phyloP scores from a whole-genome alignment of 1,284 basidiomycete species.

The Mycosarcoma mackinlayi region DNA sequence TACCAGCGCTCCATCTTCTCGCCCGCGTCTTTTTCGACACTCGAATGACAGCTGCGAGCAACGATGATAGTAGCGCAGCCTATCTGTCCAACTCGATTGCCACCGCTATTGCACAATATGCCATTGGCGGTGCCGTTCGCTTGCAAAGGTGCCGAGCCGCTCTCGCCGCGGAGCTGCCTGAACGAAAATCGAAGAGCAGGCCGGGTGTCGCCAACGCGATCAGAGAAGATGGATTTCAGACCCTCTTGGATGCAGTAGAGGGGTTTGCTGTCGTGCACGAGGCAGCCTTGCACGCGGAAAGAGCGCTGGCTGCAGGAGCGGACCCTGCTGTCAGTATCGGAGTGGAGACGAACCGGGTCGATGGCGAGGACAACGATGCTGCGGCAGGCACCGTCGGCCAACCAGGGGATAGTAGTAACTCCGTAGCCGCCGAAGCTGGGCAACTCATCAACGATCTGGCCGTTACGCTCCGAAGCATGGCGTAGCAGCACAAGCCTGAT shows the following conservation, averaged over 20 bases:
- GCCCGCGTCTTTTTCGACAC: conserved; percentile 38
- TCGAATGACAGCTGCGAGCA: conserved; percentile 15
- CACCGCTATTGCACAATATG: conserved; percentile 46
- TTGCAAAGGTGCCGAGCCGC: conserved; percentile 13
- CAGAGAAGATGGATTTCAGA: conserved; percentile 16
- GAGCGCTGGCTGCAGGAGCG: conserved; percentile 79
- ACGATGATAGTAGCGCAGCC: conserved; percentile 35
- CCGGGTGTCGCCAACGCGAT: neutral
- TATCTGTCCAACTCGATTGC: conserved; percentile 52
- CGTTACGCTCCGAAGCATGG: conserved; percentile 26
- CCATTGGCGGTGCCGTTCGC: conserved; percentile 16
- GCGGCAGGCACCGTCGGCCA: neutral
- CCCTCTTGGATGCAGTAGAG: conserved; percentile 42
- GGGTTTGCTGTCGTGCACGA: conserved; percentile 43
- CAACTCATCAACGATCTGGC: conserved; percentile 49
- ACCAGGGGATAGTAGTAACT: conserved; percentile 2
- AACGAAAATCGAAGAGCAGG: conserved; percentile 1
- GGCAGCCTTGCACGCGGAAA: conserved; percentile 20
- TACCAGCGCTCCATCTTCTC: conserved; percentile 19
- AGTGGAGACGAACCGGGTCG: conserved; percentile 73
- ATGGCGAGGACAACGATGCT: neutral
- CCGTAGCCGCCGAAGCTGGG: conserved; percentile 34
- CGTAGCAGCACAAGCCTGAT: too few relatives aligned
- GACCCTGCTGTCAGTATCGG: conserved; percentile 77
- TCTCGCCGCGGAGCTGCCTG: conserved; percentile 14